Evolutionary conservation across 345 rosid genomes (phyloP).

Genomic region (Gossypium mustelinum): DNA sequence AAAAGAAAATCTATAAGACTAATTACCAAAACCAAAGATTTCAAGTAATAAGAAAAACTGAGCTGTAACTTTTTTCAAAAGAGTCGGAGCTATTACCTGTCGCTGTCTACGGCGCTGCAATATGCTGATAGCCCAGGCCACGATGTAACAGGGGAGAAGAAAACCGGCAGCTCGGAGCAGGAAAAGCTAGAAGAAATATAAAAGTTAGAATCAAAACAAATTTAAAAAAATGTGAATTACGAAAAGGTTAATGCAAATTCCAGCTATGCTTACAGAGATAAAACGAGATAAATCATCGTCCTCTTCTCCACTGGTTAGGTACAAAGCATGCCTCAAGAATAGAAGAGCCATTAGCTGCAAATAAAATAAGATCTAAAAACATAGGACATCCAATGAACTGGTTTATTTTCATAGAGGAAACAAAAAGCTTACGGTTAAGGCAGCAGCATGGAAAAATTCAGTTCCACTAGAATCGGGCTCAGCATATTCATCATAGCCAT

Average conservation of each 20-base stretch:
- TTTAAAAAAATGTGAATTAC: not conserved
- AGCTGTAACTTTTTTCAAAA: too few relatives aligned
- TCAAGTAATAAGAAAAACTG: too few relatives aligned
- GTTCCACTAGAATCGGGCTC: not conserved
- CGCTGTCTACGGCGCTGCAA: too few relatives aligned
- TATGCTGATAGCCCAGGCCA: too few relatives aligned
- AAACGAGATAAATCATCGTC: not conserved
- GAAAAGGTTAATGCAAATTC: not conserved
- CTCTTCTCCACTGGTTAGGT: not conserved
- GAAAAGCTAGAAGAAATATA: not conserved
- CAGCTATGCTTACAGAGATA: not conserved
- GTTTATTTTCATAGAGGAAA: not conserved
- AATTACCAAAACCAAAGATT: not conserved
- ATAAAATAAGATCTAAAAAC: not conserved
- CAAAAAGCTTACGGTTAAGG: not conserved
- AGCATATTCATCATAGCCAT: not conserved
- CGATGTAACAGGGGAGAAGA: not conserved
- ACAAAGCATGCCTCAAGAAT: conserved; percentile 7
- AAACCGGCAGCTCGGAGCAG: conserved; percentile 1
- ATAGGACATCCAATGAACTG: not conserved
- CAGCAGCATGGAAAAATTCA: not conserved
- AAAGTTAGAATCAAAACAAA: not conserved
- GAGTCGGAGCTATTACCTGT: too few relatives aligned
- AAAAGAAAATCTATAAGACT: not conserved
- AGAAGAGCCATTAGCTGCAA: conserved; percentile 6